phyloP scores from a whole-genome alignment of 1,139 yeast species.

The Nadsonia commutata region DNA sequence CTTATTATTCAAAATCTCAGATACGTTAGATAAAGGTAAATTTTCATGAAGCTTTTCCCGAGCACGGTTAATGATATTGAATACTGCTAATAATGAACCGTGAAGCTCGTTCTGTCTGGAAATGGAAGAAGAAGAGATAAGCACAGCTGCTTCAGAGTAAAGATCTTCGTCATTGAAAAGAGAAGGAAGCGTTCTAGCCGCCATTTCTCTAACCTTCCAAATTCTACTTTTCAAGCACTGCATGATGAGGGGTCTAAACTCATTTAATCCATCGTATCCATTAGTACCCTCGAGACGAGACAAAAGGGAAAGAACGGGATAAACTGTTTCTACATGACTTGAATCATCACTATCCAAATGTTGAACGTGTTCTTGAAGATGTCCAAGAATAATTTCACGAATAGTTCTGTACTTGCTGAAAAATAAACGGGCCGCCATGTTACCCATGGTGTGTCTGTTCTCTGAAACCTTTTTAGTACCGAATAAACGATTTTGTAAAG shows the following conservation, averaged over 20 bases:
- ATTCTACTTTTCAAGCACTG: constrained; percentile 34
- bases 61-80: constrained; percentile 4
- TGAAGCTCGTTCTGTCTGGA: constrained; percentile 35
- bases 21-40: constrained; percentile 11
- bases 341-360: constrained; percentile 11
- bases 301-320: constrained; percentile 61
- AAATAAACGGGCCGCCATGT: constrained; percentile 47
- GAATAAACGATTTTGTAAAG: constrained; percentile 65
- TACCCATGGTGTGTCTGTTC: constrained; percentile 20
- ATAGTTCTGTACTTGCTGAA: constrained; percentile 48
- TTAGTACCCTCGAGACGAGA: constrained; percentile 50
- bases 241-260: constrained; percentile 34
- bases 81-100: constrained; percentile 39
- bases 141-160: constrained; percentile 12
- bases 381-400: constrained; percentile 31
- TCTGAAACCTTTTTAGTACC: constrained; percentile 36
- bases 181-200: constrained; percentile 55
- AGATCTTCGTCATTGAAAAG: constrained; percentile 26
- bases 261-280: constrained; percentile 36
- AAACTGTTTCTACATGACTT: constrained; percentile 38
- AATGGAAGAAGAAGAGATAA: constrained; percentile 11
- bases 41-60: constrained; percentile 5
- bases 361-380: constrained; percentile 28
- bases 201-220: constrained; percentile 82
- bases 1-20: constrained; percentile 9